Evolutionary conservation across 371 early-diverging fungal genomes (phyloP).

Genomic region (Lichtheimia ramosa): DNA sequence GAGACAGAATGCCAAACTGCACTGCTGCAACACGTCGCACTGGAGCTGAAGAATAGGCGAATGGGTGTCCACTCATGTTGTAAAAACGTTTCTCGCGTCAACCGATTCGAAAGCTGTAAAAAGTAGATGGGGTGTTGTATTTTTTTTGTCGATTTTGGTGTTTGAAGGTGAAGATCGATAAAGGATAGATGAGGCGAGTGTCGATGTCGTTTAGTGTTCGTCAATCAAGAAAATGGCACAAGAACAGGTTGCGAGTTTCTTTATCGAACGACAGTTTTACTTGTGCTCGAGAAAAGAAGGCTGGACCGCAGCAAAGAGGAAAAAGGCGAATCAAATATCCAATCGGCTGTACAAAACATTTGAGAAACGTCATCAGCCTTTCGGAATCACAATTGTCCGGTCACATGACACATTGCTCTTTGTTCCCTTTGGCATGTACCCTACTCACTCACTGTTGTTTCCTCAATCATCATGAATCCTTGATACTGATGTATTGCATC

Average conservation of each 20-base stretch:
- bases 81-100: background rate
- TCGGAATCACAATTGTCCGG: too few relatives aligned
- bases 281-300: background rate
- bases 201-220: too few relatives aligned
- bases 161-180: slow-evolving; percentile 1
- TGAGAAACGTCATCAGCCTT: background rate
- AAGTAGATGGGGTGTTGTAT: background rate
- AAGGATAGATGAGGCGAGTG: background rate
- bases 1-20: slow-evolving; percentile 96
- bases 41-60: slow-evolving; percentile 88
- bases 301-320: slow-evolving; percentile 1
- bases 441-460: too few relatives aligned
- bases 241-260: too few relatives aligned
- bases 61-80: slow-evolving; percentile 58
- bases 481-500: too few relatives aligned
- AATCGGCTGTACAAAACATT: background rate
- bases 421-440: too few relatives aligned
- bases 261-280: background rate
- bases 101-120: background rate
- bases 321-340: background rate
- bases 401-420: too few relatives aligned
- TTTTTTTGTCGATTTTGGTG: background rate
- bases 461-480: too few relatives aligned
- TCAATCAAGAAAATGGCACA: too few relatives aligned
- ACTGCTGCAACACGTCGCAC: slow-evolving; percentile 86